phyloP scores from a whole-genome alignment of 129 eudicot species.

The Escallonia herrerae region DNA sequence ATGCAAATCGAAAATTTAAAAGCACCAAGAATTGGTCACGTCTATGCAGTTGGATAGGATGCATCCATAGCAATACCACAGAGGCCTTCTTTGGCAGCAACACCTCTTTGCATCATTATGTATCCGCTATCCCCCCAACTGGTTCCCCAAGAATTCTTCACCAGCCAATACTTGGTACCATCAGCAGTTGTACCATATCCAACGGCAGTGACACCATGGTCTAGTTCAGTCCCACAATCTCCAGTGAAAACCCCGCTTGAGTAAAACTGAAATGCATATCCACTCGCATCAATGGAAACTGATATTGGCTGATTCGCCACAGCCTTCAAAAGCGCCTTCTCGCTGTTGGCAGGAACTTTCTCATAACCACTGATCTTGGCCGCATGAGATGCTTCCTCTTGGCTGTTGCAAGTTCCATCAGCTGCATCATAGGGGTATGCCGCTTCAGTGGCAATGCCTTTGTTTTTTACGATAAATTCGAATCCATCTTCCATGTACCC shows the following conservation, averaged over 20 bases:
- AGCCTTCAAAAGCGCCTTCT: no score
- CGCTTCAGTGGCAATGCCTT: conserved; percentile 34
- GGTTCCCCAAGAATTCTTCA: conserved; percentile 24
- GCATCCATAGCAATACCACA: conserved; percentile 45
- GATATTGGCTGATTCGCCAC: conserved; percentile 18
- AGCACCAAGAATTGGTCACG: no score
- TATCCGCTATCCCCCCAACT: conserved; percentile 54
- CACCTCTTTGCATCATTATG: conserved; percentile 36
- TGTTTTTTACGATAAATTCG: conserved; percentile 25
- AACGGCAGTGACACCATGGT: conserved; percentile 26
- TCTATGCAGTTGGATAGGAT: conserved; percentile 19
- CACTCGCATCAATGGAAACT: conserved; percentile 18
- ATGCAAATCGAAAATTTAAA: no score
- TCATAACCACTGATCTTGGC: no score
- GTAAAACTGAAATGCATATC: conserved; percentile 18
- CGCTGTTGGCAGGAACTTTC: no score
- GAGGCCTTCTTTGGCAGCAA: conserved; percentile 27
- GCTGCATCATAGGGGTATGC: conserved; percentile 35
- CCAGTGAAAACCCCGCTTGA: conserved; percentile 23
- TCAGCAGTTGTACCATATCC: conserved; percentile 17
- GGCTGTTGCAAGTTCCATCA: conserved; percentile 16
- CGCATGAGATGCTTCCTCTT: conserved; percentile 7
- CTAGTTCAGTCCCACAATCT: conserved; percentile 22
- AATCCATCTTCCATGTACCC: conserved; percentile 45
- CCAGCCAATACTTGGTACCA: conserved; percentile 28